These are phyloP conservation scores for Lachnellula cervina DNA, from an alignment of 2,329 filamentous ascomycete genomes.

Conservation along the genomic window DNA sequence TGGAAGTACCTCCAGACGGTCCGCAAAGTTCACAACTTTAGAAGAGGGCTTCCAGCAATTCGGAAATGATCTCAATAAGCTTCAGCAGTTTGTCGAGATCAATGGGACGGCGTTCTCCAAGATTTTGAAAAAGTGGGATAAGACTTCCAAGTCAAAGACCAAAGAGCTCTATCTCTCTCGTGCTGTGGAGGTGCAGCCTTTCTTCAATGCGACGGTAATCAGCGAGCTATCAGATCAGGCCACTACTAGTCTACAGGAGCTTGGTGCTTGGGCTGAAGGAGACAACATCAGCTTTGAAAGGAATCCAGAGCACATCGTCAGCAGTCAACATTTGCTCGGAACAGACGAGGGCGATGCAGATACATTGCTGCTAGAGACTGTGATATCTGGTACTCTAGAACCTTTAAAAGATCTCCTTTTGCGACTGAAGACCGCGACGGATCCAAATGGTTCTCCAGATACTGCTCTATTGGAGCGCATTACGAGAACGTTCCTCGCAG, in stretches of 20 bases:
- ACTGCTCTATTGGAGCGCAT: conserved; percentile 65
- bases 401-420: conserved; percentile 75
- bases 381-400: conserved; percentile 73
- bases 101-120: conserved; percentile 98
- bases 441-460: conserved; percentile 54
- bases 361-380: conserved; percentile 79
- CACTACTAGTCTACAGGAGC: conserved; percentile 89
- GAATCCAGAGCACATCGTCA: conserved; percentile 56
- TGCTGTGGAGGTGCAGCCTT: conserved; percentile 94
- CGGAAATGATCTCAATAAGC: conserved; percentile 91
- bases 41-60: conserved; percentile 98
- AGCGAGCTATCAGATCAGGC: conserved; percentile 95
- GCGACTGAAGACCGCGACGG: conserved; percentile 56
- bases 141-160: conserved; percentile 97
- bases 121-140: conserved; percentile 99
- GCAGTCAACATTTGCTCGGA: conserved; percentile 59
- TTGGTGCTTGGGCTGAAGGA: conserved; percentile 95
- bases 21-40: conserved; percentile 88
- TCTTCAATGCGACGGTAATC: conserved; percentile 96
- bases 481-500: conserved; percentile 84
- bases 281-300: conserved; percentile 81
- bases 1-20: conserved; percentile 74
- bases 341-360: conserved; percentile 89
- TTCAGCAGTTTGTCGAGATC: conserved; percentile 97
- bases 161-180: conserved; percentile 96